Evolutionary conservation across 2,329 filamentous ascomycete genomes (phyloP), one percentile per base, ranked within the genome.

Genomic region (Hypomyces rosellus): DNA sequence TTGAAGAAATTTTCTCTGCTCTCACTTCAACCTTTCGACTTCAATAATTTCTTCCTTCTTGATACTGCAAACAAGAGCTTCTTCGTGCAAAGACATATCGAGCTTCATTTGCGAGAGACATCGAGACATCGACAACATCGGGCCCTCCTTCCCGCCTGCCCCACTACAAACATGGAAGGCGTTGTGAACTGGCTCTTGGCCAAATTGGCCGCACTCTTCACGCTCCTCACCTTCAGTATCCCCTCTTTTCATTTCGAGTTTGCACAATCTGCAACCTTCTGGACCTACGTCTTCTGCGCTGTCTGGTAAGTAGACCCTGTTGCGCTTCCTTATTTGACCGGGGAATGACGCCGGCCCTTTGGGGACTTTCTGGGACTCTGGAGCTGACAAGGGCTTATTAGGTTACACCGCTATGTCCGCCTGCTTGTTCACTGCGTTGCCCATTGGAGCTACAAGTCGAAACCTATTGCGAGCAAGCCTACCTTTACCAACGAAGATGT

Each of bases 381-480:
- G 25, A 30, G 25, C 25, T 30, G 25, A 30, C 39, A 42, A 20
- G 18, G 14, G 14, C 14, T 25, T 43, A 14, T 2, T 47, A 95
- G 91, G 82, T 63, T 92, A 54, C 89, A 95, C 75, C 86, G 92
- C 59, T 96, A 96, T 71, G 63, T 89, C 54, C 87, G 92, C 57
- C 78, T 95, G 59, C 75, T 95, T 60, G 84, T 95, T 59, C 93
- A 96, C 66, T 82, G 88, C 61, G 73, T 88, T 61, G 89, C 88
- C 61, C 91, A 95, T 66, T 93, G 89, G 87, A 76, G 76, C 11
- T 96, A 95, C 73, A 87, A 84, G 68, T 90, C 91, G 22, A 88
- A 90, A 55, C 87, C 87, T 39, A 86, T 92, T 49, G 86, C 89
- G 38, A 81, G 82, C 52, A 87, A 89, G 55, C 89, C 92, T n/a